Base-by-base conservation (phyloP, 495 filamentous ascomycete species). In the Trichoderma reesei region DNA sequence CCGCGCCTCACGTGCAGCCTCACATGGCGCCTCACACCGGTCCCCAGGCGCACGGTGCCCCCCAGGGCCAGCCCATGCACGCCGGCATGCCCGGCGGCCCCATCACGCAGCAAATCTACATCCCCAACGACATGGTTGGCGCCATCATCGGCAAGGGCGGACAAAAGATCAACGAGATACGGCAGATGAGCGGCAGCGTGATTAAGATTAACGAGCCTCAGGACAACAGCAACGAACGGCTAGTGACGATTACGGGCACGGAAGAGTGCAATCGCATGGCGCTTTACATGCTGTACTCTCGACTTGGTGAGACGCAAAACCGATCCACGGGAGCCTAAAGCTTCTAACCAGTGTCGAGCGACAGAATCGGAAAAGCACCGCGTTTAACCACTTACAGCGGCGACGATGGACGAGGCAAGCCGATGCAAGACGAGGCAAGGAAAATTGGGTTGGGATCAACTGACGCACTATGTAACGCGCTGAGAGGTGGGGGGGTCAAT, bases 151-250 rank as follows among this genome's bases (percentile, higher is more conserved):
- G 94, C 65, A 98, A 98, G 79, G 95, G 94, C 64, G 94, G 94
- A 66, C 90, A 91, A 33, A 98, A 98, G 85, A 98, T 98, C 81
- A 98, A 98, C 72, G 94, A 98, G 78, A 98, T 98, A 66, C 86
- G 94, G 64, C 91, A 95, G 69, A 83, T 98, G 68, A 95, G 90
- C 70, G 95, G 95, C 66, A 98, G 94, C 76, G 93, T 98, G 13
- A 98, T 98, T 73, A 98, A 98, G 84, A 98, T 98, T 80, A 98
- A 98, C 74, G 94, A 98, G 72, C 94, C 94, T 0, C 93, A 96
- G 70, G 95, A 98, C 73, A 98, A 95, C 77, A 97, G 91, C 81
- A 98, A 98, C 71, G 94, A 98, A 78, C 85, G 94, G 63, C 80
- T 98, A 62, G 94, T 98, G 36, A 98, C 94, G 8, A 96, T 98